phyloP scores from a whole-genome alignment of 2,329 filamentous ascomycete species.

The Madurella mycetomatis region DNA sequence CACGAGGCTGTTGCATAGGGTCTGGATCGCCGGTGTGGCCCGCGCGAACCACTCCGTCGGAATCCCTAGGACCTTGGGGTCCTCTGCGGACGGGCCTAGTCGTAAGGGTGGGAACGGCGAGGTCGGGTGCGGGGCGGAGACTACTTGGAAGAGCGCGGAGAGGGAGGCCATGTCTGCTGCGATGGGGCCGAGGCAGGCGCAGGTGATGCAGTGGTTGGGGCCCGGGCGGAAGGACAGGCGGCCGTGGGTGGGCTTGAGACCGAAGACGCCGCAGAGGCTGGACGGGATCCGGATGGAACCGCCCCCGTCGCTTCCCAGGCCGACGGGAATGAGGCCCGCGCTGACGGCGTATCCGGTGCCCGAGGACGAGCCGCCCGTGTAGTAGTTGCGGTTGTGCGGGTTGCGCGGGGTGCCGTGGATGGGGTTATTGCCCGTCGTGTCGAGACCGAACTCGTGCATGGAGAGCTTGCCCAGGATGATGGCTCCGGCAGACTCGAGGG shows the following conservation, averaged over 20 bases:
- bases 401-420: constrained; percentile 70
- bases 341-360: constrained; percentile 68
- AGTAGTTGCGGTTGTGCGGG: constrained; percentile 68
- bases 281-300: constrained; percentile 71
- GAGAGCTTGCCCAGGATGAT: constrained; percentile 67
- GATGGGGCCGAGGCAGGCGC: constrained; percentile 63
- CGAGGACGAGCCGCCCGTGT: constrained; percentile 72
- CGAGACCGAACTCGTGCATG: constrained; percentile 73
- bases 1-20: constrained; percentile 41
- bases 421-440: constrained; percentile 73
- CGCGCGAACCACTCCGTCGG: constrained; percentile 59
- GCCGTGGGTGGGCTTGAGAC: constrained; percentile 66
- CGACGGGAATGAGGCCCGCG: constrained; percentile 65
- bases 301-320: constrained; percentile 68
- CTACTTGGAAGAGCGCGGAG: constrained; percentile 58
- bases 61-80: constrained; percentile 55
- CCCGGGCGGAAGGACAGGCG: constrained; percentile 61
- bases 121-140: constrained; percentile 59
- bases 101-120: constrained; percentile 47
- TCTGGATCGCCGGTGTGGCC: constrained; percentile 39
- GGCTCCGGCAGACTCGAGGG: constrained; percentile 66
- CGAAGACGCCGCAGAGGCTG: constrained; percentile 68
- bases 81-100: constrained; percentile 16
- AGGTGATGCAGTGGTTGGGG: constrained; percentile 54
- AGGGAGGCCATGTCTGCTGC: constrained; percentile 64